Conservation (phyloP, 441 rosid species). For the Cnidoscolus chayamansa region DNA sequence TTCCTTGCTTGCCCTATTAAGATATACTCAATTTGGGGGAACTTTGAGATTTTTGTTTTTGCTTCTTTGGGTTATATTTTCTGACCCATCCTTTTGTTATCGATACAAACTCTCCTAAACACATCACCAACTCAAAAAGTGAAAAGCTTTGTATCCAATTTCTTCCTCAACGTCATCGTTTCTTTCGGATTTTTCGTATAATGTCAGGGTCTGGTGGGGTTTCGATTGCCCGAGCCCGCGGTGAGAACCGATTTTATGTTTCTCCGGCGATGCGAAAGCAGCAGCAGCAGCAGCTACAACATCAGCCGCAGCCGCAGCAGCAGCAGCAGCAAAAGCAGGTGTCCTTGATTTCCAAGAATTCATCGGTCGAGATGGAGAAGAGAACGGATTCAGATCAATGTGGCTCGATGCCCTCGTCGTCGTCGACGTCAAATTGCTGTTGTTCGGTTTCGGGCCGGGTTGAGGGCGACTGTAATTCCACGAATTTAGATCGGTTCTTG, state of each 20-base stretch:
- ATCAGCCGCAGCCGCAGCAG: conserved; percentile 27
- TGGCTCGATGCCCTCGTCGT: conserved; percentile 29
- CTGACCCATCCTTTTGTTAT: background rate
- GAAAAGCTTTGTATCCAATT: background rate
- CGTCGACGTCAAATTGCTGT: conserved; percentile 33
- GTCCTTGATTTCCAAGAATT: conserved; percentile 23
- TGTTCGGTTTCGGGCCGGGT: conserved; percentile 37
- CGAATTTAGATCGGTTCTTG: conserved; percentile 81
- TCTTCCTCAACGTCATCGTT: background rate
- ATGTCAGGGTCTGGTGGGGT: conserved; percentile 67
- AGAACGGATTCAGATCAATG: conserved; percentile 37
- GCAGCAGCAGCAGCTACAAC: conserved; percentile 29
- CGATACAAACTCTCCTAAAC: too few relatives aligned
- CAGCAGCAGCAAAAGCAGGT: conserved; percentile 30
- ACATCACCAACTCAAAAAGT: background rate
- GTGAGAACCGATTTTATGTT: conserved; percentile 66
- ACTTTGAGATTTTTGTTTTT: background rate
- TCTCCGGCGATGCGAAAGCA: conserved; percentile 62
- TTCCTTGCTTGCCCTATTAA: background rate
- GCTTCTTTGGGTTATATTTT: background rate
- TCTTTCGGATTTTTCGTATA: conserved; percentile 11
- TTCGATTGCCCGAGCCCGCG: conserved; percentile 47
- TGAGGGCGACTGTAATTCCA: conserved; percentile 18
- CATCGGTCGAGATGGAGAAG: conserved; percentile 23
- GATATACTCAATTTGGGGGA: too few relatives aligned